Evolutionary conservation across 2,329 filamentous ascomycete species (phyloP), one percentile per base, ranked within the genome.

Genomic region (Fusarium veterinarium): DNA sequence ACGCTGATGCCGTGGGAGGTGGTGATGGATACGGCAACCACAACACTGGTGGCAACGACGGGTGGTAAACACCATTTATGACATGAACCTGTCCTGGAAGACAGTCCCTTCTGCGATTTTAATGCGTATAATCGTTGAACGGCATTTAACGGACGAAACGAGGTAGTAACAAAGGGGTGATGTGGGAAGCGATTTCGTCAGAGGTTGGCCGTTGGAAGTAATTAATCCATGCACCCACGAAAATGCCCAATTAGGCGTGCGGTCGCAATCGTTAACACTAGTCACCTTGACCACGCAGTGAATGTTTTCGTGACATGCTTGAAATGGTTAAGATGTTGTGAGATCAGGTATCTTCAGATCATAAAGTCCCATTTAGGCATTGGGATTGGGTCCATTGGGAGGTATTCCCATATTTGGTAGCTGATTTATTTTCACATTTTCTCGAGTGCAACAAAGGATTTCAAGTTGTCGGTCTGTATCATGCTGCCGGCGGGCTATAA

Each of bases 1-100:
- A 66, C 49, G 55, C 31, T 40, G 40, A 68, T 40, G 38, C 41
- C 58, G 55, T 16, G 37, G 59, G 40, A 10, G 51, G 45, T 33
- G 57, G 65, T 57, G 64, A 40, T 14, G 64, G 60, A 7, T 52
- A 52, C 48, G 60, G 45, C 58, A 66, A 49, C 28, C 62, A 68
- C 14, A 38, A 45, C 30, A 37, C 35, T 33, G 56, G 23, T 48
- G 71, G 45, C n/a, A 60, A 42, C 30, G 74, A 53, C 19, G 60
- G 51, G 37, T 73, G 76, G 76, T 77, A 74, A 73, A 63, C 49
- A 28, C 17, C 12, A 11, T 38, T 23, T 6, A 37, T 30, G n/a
- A 12, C 17, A 40, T 30, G 31, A 30, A 37, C 7, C 17, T 41
- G 20, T 13, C 25, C 28, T 59, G 17, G 10, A 41, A 37, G 19